A percentile compares a stretch with the other conserved stretches of the same genome.
These are phyloP conservation scores for Pythium myriotylum DNA, from an alignment of 352 stramenopile species.

Conservation along the genomic window DNA sequence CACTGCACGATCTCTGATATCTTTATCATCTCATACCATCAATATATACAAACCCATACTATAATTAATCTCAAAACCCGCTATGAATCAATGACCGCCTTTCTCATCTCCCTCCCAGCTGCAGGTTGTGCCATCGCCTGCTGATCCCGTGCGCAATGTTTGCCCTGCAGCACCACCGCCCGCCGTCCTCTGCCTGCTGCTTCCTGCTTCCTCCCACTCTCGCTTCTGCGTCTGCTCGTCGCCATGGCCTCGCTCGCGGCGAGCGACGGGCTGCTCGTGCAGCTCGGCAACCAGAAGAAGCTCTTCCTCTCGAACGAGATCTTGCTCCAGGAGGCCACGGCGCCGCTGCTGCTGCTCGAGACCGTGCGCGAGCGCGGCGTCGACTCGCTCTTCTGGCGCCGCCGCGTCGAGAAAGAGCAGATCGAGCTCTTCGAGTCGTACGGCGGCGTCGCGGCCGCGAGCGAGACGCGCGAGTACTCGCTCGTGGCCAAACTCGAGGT, in stretches of 20 bases:
- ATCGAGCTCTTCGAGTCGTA: slow-evolving; percentile 34
- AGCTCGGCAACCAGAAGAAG: slow-evolving; percentile 42
- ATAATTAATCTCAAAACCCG: too few relatives aligned
- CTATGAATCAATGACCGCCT: too few relatives aligned
- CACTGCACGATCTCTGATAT: too few relatives aligned
- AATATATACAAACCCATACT: too few relatives aligned
- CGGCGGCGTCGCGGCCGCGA: too few relatives aligned
- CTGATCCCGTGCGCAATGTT: too few relatives aligned
- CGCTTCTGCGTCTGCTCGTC: too few relatives aligned
- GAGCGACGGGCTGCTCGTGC: slow-evolving; percentile 35
- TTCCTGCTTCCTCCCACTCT: background rate
- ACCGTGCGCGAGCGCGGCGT: slow-evolving; percentile 23
- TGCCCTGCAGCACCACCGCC: too few relatives aligned
- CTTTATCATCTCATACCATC: too few relatives aligned
- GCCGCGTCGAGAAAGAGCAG: slow-evolving; percentile 23
- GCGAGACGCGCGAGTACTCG: slow-evolving; percentile 21
- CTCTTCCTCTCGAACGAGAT: slow-evolving; percentile 40
- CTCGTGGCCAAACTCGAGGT: slow-evolving; percentile 21
- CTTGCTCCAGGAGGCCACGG: slow-evolving; percentile 30
- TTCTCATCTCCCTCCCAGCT: too few relatives aligned
- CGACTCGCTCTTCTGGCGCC: slow-evolving; percentile 21
- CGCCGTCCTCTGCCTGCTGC: background rate
- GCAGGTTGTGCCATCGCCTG: too few relatives aligned
- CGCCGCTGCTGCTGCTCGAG: slow-evolving; percentile 20
- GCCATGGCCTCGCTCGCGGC: slow-evolving; percentile 2